These are phyloP conservation scores for Ophiocordyceps camponoti-floridani DNA, from an alignment of 2,329 filamentous ascomycete genomes.

Conservation along the genomic window DNA sequence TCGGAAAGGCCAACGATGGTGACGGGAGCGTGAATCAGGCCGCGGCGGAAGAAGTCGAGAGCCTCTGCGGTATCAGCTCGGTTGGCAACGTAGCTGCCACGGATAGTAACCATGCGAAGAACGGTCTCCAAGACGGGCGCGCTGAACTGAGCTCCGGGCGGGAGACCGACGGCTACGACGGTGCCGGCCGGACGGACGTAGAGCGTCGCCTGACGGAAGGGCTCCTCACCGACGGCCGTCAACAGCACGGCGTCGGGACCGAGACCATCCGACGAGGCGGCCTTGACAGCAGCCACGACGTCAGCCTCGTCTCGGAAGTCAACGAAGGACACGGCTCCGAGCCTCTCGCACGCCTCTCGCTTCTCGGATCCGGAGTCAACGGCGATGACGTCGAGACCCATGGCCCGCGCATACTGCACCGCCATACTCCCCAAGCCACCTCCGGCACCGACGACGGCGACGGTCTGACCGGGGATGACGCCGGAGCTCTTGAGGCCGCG, in stretches of 20 bases:
- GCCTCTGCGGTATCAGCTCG: conserved; percentile 76
- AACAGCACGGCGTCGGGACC: conserved; percentile 80
- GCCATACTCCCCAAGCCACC: conserved; percentile 67
- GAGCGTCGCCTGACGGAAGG: conserved; percentile 83
- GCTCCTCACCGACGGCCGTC: conserved; percentile 73
- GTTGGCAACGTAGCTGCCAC: conserved; percentile 88
- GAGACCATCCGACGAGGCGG: conserved; percentile 58
- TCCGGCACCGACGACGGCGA: conserved; percentile 75
- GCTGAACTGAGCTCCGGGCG: conserved; percentile 58
- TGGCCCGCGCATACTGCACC: conserved; percentile 76
- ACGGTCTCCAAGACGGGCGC: conserved; percentile 85
- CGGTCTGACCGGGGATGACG: conserved; percentile 52
- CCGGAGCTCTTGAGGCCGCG: conserved; percentile 79
- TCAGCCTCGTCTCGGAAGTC: conserved; percentile 66
- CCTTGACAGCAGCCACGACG: conserved; percentile 70
- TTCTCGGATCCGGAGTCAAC: conserved; percentile 79
- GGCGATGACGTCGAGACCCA: conserved; percentile 66
- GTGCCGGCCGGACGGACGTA: conserved; percentile 72
- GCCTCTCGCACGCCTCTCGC: conserved; percentile 45
- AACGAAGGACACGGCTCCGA: conserved; percentile 58
- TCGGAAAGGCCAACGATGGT: conserved; percentile 71
- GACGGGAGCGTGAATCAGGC: conserved; percentile 73
- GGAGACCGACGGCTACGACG: conserved; percentile 80
- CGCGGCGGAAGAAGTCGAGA: conserved; percentile 72
- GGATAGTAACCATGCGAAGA: conserved; percentile 77